Evolutionary conservation across 805 yeast genomes (phyloP), one percentile per base, ranked within the genome.

Genomic region (Zygosaccharomyces gambellarensis): DNA sequence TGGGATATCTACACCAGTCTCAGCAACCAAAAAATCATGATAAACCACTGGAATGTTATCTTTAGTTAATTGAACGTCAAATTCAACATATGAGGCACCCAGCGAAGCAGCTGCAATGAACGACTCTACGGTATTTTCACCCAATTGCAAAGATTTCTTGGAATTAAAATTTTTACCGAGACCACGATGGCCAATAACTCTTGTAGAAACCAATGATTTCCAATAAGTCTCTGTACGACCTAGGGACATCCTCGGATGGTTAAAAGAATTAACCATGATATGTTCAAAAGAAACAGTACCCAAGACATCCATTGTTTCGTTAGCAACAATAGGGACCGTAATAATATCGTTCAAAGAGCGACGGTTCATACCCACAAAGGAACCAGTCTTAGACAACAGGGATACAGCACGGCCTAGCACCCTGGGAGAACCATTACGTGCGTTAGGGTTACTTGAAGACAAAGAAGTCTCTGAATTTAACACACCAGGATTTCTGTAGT

Each of bases 151-250:
- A 3, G 96, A 86, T 53, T 80, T 83, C 42, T 83, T 77, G 39
- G 78, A 77, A 49, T 82, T 76, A 45, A 79, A 76, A 69, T 92
- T 92, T 72, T 90, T 90, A 57, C 98, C 98, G 55, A 89, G 73
- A 4, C 98, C 98, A 61, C 98, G 79, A 68, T 92, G 98, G 1
- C 98, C 98, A 69, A 92, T 92, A 23, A 92, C 96, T 51, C 96
- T 76, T 1, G 97, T 87, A 0, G 92, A 79, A 4, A 87, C 90
- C 47, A 89, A 72, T 11, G 94, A 88, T 61, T 86, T 87, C 97
- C 97, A 92, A 69, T 90, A 90, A 1, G 94, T 84, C 46, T 87
- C 85, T 1, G 59, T 55, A 30, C 62, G 53, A n/a, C 51, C 47
- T 19, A 55, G 25, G 5, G 58, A 47, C 50, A 60, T 52, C 14